Evolutionary conservation across 2,329 filamentous ascomycete species (phyloP).

Genomic region (Pseudocercospora ulei): DNA sequence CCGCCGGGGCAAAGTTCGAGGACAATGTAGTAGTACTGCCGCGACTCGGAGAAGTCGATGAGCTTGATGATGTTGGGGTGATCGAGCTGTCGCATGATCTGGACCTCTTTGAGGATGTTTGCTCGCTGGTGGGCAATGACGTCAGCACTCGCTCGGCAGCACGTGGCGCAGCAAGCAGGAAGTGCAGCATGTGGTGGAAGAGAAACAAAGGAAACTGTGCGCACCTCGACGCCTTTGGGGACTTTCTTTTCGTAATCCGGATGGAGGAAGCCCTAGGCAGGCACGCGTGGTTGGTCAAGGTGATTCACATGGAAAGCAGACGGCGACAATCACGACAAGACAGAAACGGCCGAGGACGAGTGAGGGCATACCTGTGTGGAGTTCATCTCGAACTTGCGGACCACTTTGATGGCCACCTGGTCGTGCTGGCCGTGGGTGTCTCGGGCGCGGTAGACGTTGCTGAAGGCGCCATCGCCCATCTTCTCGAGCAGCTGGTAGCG

Average conservation of each 20-base stretch:
- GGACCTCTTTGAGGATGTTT: constrained; percentile 96
- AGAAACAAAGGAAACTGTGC: constrained; percentile 35
- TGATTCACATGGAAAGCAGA: constrained; percentile 14
- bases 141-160: constrained; percentile 34
- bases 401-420: constrained; percentile 95
- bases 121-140: constrained; percentile 56
- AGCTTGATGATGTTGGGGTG: constrained; percentile 94
- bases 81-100: constrained; percentile 95
- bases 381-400: constrained; percentile 98
- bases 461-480: constrained; percentile 98
- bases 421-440: constrained; percentile 62
- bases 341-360: constrained; percentile 12
- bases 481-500: constrained; percentile 83
- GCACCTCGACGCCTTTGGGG: constrained; percentile 96
- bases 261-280: constrained; percentile 58
- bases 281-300: constrained; percentile 26
- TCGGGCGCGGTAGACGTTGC: constrained; percentile 87
- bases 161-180: constrained; percentile 13
- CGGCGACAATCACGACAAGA: constrained; percentile 21
- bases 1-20: constrained; percentile 90
- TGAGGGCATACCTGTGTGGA: constrained; percentile 84
- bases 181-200: constrained; percentile 8
- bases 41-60: constrained; percentile 84
- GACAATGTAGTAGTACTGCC: constrained; percentile 95
- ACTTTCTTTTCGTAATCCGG: constrained; percentile 79